Evolutionary conservation across 495 filamentous ascomycete species (phyloP).

Genomic region (Hapsidospora chrysogenum): DNA sequence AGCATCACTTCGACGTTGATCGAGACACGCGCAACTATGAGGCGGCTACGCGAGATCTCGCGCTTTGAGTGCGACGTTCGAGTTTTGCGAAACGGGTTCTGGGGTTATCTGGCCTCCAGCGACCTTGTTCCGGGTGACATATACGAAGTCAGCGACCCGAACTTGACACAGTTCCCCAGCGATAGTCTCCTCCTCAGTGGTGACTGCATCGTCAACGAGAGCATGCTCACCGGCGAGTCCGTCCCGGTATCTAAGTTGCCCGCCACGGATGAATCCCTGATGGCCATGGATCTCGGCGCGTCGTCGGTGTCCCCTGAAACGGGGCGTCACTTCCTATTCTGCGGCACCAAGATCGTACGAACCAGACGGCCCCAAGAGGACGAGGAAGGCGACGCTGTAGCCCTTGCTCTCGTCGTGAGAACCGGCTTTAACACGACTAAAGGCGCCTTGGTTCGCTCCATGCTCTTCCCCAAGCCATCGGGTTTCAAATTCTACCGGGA

Average conservation of each 20-base stretch:
- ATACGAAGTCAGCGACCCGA: slow-evolving; percentile 93
- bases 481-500: slow-evolving; percentile 97
- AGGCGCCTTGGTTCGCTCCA: slow-evolving; percentile 86
- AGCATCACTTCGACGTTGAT: slow-evolving; percentile 81
- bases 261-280: slow-evolving; percentile 65
- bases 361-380: slow-evolving; percentile 76
- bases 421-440: slow-evolving; percentile 98
- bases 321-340: slow-evolving; percentile 80
- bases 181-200: slow-evolving; percentile 86
- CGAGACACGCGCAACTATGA: slow-evolving; percentile 88
- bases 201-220: slow-evolving; percentile 98
- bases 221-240: slow-evolving; percentile 98
- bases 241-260: slow-evolving; percentile 90
- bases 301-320: slow-evolving; percentile 63
- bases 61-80: slow-evolving; percentile 89
- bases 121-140: slow-evolving; percentile 94
- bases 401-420: slow-evolving; percentile 76
- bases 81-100: slow-evolving; percentile 87
- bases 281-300: slow-evolving; percentile 53
- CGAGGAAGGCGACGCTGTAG: slow-evolving; percentile 71
- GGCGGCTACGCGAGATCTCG: slow-evolving; percentile 76
- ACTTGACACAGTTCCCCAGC: slow-evolving; percentile 80
- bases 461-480: slow-evolving; percentile 96
- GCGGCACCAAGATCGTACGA: slow-evolving; percentile 87
- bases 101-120: slow-evolving; percentile 71